Percentiles rank a stretch among this genome's conserved stretches.
These are phyloP conservation scores for Salmacisia buchloeana DNA, from an alignment of 1,284 basidiomycete genomes.

Conservation along the genomic window DNA sequence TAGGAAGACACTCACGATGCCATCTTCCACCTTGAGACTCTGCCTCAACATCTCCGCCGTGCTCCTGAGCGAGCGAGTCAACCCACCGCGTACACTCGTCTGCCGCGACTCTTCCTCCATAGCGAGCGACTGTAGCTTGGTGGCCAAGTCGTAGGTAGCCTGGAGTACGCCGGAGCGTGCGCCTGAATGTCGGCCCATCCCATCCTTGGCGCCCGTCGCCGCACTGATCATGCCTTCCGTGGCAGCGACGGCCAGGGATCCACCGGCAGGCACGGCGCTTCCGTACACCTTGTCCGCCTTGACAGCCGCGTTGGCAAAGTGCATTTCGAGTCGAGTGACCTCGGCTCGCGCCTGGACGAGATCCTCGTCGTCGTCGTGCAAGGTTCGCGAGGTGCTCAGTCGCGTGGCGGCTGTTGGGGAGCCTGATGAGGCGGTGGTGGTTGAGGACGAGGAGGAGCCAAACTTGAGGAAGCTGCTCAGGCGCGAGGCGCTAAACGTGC, in stretches of 20 bases:
- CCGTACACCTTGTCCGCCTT: constrained; percentile 15
- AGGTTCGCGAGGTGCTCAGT: constrained; percentile 27
- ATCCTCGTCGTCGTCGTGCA: constrained; percentile 38
- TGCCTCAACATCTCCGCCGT: constrained; percentile 4
- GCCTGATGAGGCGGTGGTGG: neutral
- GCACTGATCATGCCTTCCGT: constrained; percentile 8
- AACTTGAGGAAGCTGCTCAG: constrained; percentile 15
- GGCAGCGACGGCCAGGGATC: constrained; percentile 7
- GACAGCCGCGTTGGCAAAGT: constrained; percentile 33
- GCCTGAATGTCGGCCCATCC: neutral
- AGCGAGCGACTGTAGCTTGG: constrained; percentile 13
- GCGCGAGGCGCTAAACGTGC: constrained; percentile 25
- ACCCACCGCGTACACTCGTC: neutral
- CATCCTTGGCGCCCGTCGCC: constrained; percentile 13
- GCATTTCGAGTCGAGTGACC: constrained; percentile 41
- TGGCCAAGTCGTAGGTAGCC: constrained; percentile 14
- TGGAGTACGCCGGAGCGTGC: constrained; percentile 2
- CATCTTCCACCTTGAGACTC: constrained; percentile 7
- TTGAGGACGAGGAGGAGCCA: neutral
- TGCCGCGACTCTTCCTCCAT: constrained; percentile 10
- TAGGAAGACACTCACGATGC: neutral
- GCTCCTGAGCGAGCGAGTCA: neutral
- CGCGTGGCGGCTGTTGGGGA: constrained; percentile 17
- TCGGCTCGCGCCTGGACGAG: constrained; percentile 37
- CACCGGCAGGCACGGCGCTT: constrained; percentile 17